Conservation (phyloP, 192 early-diverging fungal species). For the Piromyces finnis region DNA sequence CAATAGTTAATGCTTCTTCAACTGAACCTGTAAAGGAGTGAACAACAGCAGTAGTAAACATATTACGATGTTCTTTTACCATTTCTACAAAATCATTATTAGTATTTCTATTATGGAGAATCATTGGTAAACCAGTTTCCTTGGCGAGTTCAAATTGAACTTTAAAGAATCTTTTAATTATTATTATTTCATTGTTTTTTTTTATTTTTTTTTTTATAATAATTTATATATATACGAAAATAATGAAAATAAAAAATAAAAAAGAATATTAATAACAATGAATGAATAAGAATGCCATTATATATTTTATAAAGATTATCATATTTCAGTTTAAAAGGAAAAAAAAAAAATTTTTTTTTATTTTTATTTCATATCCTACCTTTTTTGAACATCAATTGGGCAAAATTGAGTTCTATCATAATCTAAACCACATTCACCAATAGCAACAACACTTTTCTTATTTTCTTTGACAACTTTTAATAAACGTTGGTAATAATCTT, state of each 20-base stretch:
- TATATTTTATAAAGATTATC: too few species aligned
- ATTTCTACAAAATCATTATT: conserved; percentile 55
- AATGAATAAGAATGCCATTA: too few species aligned
- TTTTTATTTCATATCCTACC: conserved; percentile 5
- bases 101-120: conserved; percentile 80
- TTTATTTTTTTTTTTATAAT: too few species aligned
- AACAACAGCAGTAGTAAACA: conserved; percentile 55
- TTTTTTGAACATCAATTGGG: conserved; percentile 48
- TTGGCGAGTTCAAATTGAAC: conserved; percentile 64
- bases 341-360: too few species aligned
- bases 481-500: conserved; percentile 38
- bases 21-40: conserved; percentile 74
- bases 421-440: conserved; percentile 92
- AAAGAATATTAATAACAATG: background rate
- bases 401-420: conserved; percentile 85
- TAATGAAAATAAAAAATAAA: too few species aligned
- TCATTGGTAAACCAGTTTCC: conserved; percentile 64
- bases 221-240: too few species aligned
- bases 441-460: conserved; percentile 47
- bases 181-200: too few species aligned
- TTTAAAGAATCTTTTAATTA: conserved; percentile 48
- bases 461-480: conserved; percentile 17
- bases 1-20: conserved; percentile 37
- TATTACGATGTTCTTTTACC: conserved; percentile 33
- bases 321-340: too few species aligned